Evolutionary conservation across 2,329 filamentous ascomycete genomes (phyloP).

Genomic region (Drechslerella dactyloides): DNA sequence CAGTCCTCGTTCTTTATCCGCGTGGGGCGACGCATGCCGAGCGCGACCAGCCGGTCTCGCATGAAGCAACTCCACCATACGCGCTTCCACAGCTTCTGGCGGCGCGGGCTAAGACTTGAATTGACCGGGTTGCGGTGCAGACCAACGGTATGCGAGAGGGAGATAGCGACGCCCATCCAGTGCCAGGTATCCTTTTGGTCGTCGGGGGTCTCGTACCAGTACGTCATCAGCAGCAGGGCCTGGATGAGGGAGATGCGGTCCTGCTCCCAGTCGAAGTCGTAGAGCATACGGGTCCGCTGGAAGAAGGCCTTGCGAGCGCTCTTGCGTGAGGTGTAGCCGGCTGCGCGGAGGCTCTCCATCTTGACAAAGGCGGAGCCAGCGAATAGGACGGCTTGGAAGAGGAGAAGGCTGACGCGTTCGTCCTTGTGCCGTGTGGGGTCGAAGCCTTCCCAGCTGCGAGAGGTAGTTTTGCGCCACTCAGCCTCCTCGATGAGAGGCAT

Average conservation of each 20-base stretch:
- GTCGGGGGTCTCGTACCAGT: constrained; percentile 96
- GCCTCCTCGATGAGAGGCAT: constrained; percentile 82
- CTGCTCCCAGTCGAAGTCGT: constrained; percentile 93
- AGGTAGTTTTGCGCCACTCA: constrained; percentile 66
- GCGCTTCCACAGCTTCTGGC: constrained; percentile 86
- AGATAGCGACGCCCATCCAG: constrained; percentile 97
- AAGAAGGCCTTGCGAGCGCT: constrained; percentile 87
- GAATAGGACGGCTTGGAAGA: constrained; percentile 96
- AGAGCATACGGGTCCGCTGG: constrained; percentile 82
- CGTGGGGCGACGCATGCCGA: constrained; percentile 91
- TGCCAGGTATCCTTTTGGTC: constrained; percentile 99
- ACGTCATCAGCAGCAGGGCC: constrained; percentile 87
- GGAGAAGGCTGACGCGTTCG: constrained; percentile 77
- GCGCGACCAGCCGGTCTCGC: constrained; percentile 86
- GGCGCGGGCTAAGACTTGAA: constrained; percentile 74
- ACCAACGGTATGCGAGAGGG: constrained; percentile 89
- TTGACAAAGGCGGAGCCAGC: constrained; percentile 87
- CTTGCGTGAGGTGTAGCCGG: constrained; percentile 79
- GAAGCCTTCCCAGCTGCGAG: constrained; percentile 66
- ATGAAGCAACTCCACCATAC: constrained; percentile 99
- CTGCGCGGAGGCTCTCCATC: constrained; percentile 74
- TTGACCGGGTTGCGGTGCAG: constrained; percentile 83
- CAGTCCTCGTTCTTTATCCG: constrained; percentile 92
- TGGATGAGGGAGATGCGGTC: constrained; percentile 89
- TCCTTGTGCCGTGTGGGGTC: constrained; percentile 62